phyloP scores from a whole-genome alignment of 495 filamentous ascomycete genomes.

The Penicillium bialowiezense region DNA sequence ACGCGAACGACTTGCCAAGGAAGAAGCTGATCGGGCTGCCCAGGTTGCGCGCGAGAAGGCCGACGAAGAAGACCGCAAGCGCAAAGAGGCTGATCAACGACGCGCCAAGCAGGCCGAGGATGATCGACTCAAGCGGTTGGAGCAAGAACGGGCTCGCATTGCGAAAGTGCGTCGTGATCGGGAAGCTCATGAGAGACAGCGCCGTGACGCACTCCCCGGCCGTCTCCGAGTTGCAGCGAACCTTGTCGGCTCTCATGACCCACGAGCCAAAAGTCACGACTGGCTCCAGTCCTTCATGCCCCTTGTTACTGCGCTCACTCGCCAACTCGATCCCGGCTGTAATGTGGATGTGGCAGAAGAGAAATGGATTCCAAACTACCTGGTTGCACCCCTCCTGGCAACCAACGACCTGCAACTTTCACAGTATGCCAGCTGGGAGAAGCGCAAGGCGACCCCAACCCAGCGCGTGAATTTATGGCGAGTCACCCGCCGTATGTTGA shows the following conservation, averaged over 20 bases:
- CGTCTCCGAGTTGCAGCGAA: conserved; percentile 48
- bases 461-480: conserved; percentile 54
- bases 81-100: conserved; percentile 51
- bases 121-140: conserved; percentile 50
- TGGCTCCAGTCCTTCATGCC: conserved; percentile 53
- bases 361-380: conserved; percentile 74
- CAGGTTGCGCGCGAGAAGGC: conserved; percentile 46
- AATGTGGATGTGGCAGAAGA: conserved; percentile 47
- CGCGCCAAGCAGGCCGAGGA: conserved; percentile 53
- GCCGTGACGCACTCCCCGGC: conserved; percentile 55
- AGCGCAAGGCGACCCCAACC: conserved; percentile 42
- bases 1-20: conserved; percentile 39
- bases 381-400: conserved; percentile 70
- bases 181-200: conserved; percentile 54
- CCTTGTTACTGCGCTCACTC: conserved; percentile 47
- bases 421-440: conserved; percentile 70
- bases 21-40: conserved; percentile 43
- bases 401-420: conserved; percentile 73
- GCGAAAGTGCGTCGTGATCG: conserved; percentile 48
- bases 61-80: conserved; percentile 51
- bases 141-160: conserved; percentile 55
- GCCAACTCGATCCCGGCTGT: conserved; percentile 46
- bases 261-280: conserved; percentile 39
- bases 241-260: conserved; percentile 46
- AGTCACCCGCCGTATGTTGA: conserved; percentile 49